A percentile compares a stretch with the other conserved stretches of the same genome.
Evolutionary conservation across 257 asterid species (phyloP).

Genomic region (Buddleja alternifolia): DNA sequence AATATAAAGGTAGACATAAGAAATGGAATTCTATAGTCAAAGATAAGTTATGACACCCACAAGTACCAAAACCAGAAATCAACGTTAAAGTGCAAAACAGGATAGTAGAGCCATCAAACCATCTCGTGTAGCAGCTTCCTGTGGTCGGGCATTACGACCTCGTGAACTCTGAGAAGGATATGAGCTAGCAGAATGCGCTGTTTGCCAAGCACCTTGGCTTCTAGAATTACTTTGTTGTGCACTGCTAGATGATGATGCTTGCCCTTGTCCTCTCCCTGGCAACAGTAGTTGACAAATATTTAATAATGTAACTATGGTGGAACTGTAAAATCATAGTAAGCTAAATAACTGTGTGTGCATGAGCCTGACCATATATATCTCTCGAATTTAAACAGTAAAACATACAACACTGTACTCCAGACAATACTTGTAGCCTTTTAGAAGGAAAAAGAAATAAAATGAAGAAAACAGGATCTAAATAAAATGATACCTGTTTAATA

Average conservation of each 20-base stretch:
- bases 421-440: too few relatives aligned
- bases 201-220: conserved; percentile 64
- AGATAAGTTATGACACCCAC: conserved; percentile 15
- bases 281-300: conserved; percentile 28
- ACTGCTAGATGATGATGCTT: conserved; percentile 52
- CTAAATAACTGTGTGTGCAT: not conserved
- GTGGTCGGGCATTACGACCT: conserved; percentile 45
- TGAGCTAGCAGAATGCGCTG: conserved; percentile 56
- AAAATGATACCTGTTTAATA: not conserved
- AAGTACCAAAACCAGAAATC: conserved; percentile 18
- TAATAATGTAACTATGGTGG: conserved; percentile 3
- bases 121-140: conserved; percentile 49
- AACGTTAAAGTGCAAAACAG: conserved; percentile 1
- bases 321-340: conserved; percentile 22
- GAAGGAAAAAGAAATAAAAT: too few relatives aligned
- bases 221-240: conserved; percentile 63
- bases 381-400: not conserved
- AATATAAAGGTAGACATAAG: not conserved
- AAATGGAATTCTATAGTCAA: not conserved
- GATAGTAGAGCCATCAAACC: conserved; percentile 49
- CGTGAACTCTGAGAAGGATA: conserved; percentile 58
- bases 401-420: too few relatives aligned
- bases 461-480: too few relatives aligned
- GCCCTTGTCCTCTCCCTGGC: conserved; percentile 78
- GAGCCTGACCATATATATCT: not conserved